These are phyloP conservation scores for Lachnellula occidentalis DNA, from an alignment of 2,329 filamentous ascomycete genomes.

Conservation along the genomic window DNA sequence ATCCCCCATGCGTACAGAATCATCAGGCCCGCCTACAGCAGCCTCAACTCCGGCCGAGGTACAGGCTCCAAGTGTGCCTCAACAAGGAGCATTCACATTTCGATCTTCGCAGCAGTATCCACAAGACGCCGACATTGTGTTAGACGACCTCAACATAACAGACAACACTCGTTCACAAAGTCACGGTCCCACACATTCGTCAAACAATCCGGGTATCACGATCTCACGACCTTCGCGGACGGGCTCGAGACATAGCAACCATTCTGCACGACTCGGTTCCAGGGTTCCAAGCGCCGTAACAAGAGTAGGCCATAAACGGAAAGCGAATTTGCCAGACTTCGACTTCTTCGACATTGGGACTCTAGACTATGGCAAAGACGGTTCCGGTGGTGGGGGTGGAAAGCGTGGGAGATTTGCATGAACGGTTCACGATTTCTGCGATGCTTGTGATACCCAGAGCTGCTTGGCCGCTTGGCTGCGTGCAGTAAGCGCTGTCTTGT, in stretches of 20 bases:
- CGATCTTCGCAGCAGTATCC: slow-evolving; percentile 58
- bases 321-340: slow-evolving; percentile 66
- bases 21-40: slow-evolving; percentile 14
- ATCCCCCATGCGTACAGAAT: slow-evolving; percentile 35
- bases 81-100: slow-evolving; percentile 63
- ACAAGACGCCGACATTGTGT: slow-evolving; percentile 50
- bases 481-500: neutral
- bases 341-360: slow-evolving; percentile 71
- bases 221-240: slow-evolving; percentile 25
- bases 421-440: slow-evolving; percentile 7
- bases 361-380: slow-evolving; percentile 56
- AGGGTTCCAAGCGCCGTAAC: slow-evolving; percentile 38
- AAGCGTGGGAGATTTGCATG: slow-evolving; percentile 32
- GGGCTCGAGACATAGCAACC: slow-evolving; percentile 25
- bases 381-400: slow-evolving; percentile 31
- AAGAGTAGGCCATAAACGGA: slow-evolving; percentile 64
- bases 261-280: slow-evolving; percentile 18
- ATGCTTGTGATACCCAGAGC: slow-evolving; percentile 10
- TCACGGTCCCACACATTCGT: slow-evolving; percentile 25
- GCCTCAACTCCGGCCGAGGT: slow-evolving; percentile 8
- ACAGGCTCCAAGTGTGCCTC: slow-evolving; percentile 40
- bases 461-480: neutral
- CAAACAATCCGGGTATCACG: slow-evolving; percentile 21
- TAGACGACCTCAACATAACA: slow-evolving; percentile 56
- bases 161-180: slow-evolving; percentile 36